A percentile compares a stretch with the other conserved stretches of the same genome.
These are phyloP conservation scores for Eucalyptus pauciflora DNA, from an alignment of 345 rosid species.

Conservation along the genomic window DNA sequence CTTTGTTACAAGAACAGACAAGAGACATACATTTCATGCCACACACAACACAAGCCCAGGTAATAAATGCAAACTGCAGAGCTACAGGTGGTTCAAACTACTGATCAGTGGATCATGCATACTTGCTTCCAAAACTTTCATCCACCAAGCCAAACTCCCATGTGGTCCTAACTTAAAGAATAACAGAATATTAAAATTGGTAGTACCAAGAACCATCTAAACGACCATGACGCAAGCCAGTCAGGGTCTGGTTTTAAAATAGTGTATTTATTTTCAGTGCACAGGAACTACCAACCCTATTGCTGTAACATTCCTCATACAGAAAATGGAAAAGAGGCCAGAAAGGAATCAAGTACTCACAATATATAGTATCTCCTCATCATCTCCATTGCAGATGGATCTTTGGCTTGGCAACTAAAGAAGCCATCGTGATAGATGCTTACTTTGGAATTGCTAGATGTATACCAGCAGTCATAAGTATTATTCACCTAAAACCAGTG, in stretches of 20 bases:
- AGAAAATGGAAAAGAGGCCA: not conserved
- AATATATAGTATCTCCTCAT: constrained; percentile 29
- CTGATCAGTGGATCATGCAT: not conserved
- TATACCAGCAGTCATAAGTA: constrained; percentile 92
- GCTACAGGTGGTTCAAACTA: not conserved
- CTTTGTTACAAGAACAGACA: not conserved
- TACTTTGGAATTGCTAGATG: constrained; percentile 48
- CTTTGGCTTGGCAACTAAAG: constrained; percentile 60
- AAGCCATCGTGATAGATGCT: constrained; percentile 56
- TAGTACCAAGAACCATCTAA: not conserved
- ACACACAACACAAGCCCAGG: not conserved
- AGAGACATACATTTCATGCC: not conserved
- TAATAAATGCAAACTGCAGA: not conserved
- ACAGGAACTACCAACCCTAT: not conserved
- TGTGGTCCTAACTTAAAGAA: not conserved
- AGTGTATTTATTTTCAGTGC: not conserved
- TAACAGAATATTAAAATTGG: not conserved
- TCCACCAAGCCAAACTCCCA: not conserved
- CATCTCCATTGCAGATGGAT: constrained; percentile 51
- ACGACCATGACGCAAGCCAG: not conserved
- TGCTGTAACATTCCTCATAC: not conserved
- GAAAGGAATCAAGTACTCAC: constrained; percentile 30
- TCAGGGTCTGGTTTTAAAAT: not conserved
- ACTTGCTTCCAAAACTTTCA: not conserved
- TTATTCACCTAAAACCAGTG: constrained; percentile 48